Conservation (phyloP, 495 filamentous ascomycete genomes). For the Aspergillus bridgeri region DNA sequence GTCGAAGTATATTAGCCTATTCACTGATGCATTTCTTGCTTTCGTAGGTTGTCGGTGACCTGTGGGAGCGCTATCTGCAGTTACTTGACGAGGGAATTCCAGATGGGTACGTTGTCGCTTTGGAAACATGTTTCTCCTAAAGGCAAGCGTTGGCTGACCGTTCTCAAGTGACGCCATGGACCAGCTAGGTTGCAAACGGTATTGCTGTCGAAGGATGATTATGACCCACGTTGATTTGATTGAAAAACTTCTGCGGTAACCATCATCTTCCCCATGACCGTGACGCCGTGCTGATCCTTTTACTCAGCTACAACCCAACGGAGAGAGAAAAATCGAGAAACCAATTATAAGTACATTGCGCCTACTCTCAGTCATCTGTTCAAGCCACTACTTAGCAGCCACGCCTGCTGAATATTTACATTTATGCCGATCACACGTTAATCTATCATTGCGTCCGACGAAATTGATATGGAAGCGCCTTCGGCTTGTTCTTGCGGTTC, state of each 20-base stretch:
- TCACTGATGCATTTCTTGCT: slow-evolving; percentile 18
- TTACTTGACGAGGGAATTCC: slow-evolving; percentile 71
- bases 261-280: neutral
- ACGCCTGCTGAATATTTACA: neutral
- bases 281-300: neutral
- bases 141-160: slow-evolving; percentile 7
- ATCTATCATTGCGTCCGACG: neutral
- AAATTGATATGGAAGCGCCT: neutral
- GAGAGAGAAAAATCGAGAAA: slow-evolving; percentile 36
- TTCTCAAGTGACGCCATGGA: slow-evolving; percentile 82
- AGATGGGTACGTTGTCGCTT: slow-evolving; percentile 62
- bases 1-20: neutral
- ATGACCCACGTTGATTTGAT: slow-evolving; percentile 99
- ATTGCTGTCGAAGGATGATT: slow-evolving; percentile 97
- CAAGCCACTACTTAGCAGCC: neutral
- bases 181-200: slow-evolving; percentile 84
- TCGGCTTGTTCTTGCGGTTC: neutral
- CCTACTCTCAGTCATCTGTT: neutral
- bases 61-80: slow-evolving; percentile 90
- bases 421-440: neutral
- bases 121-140: neutral
- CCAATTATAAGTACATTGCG: slow-evolving; percentile 20
- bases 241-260: slow-evolving; percentile 94
- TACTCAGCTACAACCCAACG: slow-evolving; percentile 29
- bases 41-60: slow-evolving; percentile 82